phyloP scores from a whole-genome alignment of 2,329 filamentous ascomycete species.

The Aspergillus pseudonomiae region DNA sequence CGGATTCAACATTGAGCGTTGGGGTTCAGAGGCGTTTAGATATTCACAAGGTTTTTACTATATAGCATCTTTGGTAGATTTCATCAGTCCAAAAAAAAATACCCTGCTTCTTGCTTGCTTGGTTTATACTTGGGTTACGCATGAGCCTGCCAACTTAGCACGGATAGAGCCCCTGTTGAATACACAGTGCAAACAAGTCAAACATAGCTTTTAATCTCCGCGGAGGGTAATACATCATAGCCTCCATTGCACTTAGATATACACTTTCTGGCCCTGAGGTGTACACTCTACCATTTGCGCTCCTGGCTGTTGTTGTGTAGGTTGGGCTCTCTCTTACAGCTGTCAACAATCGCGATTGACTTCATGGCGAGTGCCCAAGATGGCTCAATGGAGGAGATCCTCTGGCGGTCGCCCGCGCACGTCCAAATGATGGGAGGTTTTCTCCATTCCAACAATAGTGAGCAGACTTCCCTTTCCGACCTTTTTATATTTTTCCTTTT shows the following conservation, averaged over 20 bases:
- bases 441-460: slow-evolving; percentile 50
- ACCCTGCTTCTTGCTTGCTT: not conserved
- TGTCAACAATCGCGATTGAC: not conserved
- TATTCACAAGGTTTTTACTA: not conserved
- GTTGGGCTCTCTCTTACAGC: not conserved
- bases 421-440: slow-evolving; percentile 51
- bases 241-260: not conserved
- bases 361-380: slow-evolving; percentile 40
- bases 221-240: slow-evolving; percentile 9
- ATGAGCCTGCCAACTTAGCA: not conserved
- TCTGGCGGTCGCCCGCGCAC: slow-evolving; percentile 49
- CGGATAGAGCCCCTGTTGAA: no score
- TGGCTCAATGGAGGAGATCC: slow-evolving; percentile 46
- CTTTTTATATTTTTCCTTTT: not conserved
- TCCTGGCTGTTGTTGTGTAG: not conserved
- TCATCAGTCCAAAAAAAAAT: not conserved
- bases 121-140: not conserved
- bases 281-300: not conserved
- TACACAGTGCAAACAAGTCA: slow-evolving; percentile 32
- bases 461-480: slow-evolving; percentile 8
- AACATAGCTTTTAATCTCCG: slow-evolving; percentile 26
- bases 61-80: not conserved
- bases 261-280: not conserved
- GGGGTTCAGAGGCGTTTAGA: not conserved
- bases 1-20: slow-evolving; percentile 38